A percentile compares a stretch with the other conserved stretches of the same genome.
These are phyloP conservation scores for Durusdinium trenchii DNA, from an alignment of 73 alveolate species.

Conservation along the genomic window DNA sequence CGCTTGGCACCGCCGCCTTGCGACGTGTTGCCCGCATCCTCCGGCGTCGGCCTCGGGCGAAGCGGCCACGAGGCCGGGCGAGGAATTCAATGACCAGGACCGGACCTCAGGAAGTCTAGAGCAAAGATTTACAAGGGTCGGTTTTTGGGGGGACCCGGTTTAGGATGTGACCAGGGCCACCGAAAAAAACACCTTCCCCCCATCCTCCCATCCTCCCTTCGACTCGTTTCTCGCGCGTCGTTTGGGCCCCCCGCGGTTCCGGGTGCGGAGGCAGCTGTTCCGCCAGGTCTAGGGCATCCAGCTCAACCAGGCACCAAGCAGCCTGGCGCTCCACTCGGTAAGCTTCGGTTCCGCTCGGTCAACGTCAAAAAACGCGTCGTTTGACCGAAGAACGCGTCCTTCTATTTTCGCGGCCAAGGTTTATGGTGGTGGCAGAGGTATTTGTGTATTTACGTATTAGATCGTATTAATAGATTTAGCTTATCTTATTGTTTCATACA, in stretches of 20 bases:
- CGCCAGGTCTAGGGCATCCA: constrained; percentile 59
- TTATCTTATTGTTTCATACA: too few species aligned
- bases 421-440: too few species aligned
- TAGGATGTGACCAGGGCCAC: not conserved
- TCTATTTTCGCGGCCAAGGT: too few species aligned
- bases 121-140: not conserved
- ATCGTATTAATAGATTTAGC: too few species aligned
- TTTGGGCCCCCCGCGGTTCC: not conserved
- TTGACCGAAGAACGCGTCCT: too few species aligned
- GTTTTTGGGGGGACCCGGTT: not conserved
- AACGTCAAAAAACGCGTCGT: too few species aligned
- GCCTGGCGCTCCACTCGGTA: constrained; percentile 21
- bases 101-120: not conserved
- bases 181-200: not conserved
- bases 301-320: constrained; percentile 79
- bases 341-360: not conserved
- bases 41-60: too few species aligned
- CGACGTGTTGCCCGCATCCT: too few species aligned
- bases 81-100: not conserved
- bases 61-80: too few species aligned
- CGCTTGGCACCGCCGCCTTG: too few species aligned
- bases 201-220: not conserved
- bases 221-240: not conserved
- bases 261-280: not conserved
- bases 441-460: too few species aligned